These are phyloP conservation scores for Calonectria ilicicola DNA, from an alignment of 2,329 filamentous ascomycete species.

Conservation along the genomic window DNA sequence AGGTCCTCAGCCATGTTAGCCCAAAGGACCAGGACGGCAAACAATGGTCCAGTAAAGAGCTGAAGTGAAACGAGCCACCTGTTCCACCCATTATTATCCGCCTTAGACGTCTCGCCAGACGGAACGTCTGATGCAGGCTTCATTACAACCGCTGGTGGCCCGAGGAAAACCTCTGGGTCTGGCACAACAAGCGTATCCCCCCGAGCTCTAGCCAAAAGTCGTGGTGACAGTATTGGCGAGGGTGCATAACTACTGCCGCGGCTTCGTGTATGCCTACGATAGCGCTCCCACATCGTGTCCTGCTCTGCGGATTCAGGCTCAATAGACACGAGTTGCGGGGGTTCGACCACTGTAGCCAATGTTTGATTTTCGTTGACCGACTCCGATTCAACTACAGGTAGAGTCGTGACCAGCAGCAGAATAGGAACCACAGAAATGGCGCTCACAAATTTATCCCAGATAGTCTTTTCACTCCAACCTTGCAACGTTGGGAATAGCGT, in stretches of 20 bases:
- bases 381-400: constrained; percentile 88
- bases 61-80: constrained; percentile 91
- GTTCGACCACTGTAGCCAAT: constrained; percentile 45
- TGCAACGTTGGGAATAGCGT: constrained; percentile 90
- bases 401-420: constrained; percentile 87
- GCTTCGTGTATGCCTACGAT: constrained; percentile 59
- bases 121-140: constrained; percentile 49
- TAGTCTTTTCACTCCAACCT: constrained; percentile 83
- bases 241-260: constrained; percentile 40
- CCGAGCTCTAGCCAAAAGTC: constrained; percentile 32
- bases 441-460: constrained; percentile 87
- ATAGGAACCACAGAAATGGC: constrained; percentile 90
- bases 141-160: constrained; percentile 38
- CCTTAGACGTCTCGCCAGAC: constrained; percentile 48
- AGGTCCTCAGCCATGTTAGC: constrained; percentile 72
- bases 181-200: constrained; percentile 32
- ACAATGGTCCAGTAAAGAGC: constrained; percentile 87
- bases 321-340: constrained; percentile 50
- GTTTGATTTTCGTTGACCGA: constrained; percentile 59
- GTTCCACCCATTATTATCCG: constrained; percentile 77
- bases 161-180: constrained; percentile 32
- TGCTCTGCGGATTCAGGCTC: constrained; percentile 50
- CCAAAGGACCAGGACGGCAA: constrained; percentile 83
- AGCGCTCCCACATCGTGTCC: constrained; percentile 71
- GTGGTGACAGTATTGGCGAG: constrained; percentile 30